phyloP scores from a whole-genome alignment of 768 basidiomycete genomes.

The Cytidiella melzeri region DNA sequence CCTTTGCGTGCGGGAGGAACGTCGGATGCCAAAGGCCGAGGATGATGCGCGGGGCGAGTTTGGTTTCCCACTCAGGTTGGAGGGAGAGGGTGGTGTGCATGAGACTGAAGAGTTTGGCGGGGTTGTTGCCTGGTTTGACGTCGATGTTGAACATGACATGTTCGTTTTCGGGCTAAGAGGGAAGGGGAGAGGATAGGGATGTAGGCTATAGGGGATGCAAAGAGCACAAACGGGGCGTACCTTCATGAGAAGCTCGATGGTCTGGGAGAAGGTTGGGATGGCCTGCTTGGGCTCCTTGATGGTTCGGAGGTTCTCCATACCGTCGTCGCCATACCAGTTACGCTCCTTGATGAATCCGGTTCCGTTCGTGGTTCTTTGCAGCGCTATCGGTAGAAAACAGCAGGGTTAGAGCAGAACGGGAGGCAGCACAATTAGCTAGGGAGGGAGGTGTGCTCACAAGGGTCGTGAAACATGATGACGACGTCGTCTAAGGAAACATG shows the following conservation, averaged over 20 bases:
- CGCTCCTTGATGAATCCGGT: constrained; percentile 51
- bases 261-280: constrained; percentile 88
- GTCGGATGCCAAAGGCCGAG: constrained; percentile 89
- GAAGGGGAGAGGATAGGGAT: neutral
- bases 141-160: constrained; percentile 84
- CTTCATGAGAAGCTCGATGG: constrained; percentile 72
- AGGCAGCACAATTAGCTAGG: neutral
- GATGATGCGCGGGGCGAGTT: constrained; percentile 73
- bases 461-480: constrained; percentile 96
- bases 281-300: constrained; percentile 75
- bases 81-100: constrained; percentile 65
- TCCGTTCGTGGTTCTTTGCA: constrained; percentile 76
- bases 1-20: constrained; percentile 74
- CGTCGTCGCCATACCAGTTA: constrained; percentile 38
- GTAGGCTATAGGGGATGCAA: neutral
- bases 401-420: neutral
- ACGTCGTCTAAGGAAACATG: constrained; percentile 84
- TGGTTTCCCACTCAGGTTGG: constrained; percentile 66
- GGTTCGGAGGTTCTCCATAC: constrained; percentile 78
- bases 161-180: constrained; percentile 57
- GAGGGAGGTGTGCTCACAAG: constrained; percentile 38
- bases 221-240: constrained; percentile 27
- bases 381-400: constrained; percentile 29
- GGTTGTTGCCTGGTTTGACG: constrained; percentile 91
- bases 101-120: constrained; percentile 73